Percentiles rank a stretch among this genome's conserved stretches.
Conservation (phyloP, 2,329 filamentous ascomycete species). For the Nemania sp. region DNA sequence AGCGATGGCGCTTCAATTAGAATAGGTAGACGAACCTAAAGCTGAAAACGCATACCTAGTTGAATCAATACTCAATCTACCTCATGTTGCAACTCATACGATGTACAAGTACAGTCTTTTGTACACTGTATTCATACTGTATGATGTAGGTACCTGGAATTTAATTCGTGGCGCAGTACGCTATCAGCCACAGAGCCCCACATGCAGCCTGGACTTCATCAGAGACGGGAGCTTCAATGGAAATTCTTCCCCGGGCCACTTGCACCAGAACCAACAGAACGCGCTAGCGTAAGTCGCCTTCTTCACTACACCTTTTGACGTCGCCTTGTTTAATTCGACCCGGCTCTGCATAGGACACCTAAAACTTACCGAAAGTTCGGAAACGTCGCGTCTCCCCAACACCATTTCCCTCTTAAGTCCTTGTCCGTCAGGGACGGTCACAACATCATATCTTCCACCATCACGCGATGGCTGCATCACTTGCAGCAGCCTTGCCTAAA, state of each 20-base stretch:
- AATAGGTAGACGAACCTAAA: background rate
- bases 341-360: too few relatives aligned
- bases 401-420: background rate
- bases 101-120: too few relatives aligned
- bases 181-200: slow-evolving; percentile 32
- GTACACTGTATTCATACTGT: too few relatives aligned
- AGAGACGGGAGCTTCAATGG: slow-evolving; percentile 37
- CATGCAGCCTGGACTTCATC: slow-evolving; percentile 24
- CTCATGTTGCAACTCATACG: too few relatives aligned
- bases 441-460: background rate
- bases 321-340: background rate
- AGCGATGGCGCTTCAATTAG: background rate
- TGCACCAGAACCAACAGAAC: slow-evolving; percentile 11
- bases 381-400: background rate
- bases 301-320: slow-evolving; percentile 6
- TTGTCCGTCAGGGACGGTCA: slow-evolving; percentile 16
- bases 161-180: slow-evolving; percentile 35
- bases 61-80: background rate
- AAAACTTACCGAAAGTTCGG: background rate
- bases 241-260: slow-evolving; percentile 34
- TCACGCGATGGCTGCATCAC: slow-evolving; percentile 72
- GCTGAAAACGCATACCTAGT: background rate
- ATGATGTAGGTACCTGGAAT: too few relatives aligned
- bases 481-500: slow-evolving; percentile 85
- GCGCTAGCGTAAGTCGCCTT: slow-evolving; percentile 4